Evolutionary conservation across 2,329 filamentous ascomycete genomes (phyloP), one percentile per base, ranked within the genome.

Genomic region (Aspergillus unguis): DNA sequence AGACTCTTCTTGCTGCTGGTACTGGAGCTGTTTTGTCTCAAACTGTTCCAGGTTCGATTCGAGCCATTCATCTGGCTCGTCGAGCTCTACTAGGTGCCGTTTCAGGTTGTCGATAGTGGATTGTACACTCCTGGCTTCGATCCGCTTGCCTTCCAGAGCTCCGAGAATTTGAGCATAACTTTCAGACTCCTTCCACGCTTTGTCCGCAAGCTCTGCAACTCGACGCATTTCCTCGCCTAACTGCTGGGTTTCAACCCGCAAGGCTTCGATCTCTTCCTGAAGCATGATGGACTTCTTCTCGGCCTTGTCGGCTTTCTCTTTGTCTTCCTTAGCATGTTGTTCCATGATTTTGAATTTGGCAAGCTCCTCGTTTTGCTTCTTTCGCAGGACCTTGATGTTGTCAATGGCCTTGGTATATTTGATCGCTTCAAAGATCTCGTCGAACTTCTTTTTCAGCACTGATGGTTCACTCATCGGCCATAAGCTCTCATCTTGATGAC

Each of bases 381-480:
- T 99, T 36, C 87, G 82, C 45, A 97, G 78, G 7, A 85, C 70
- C 67, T 95, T 96, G 68, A 99, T 88, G 69, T 95, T 96, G 42
- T 96, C 92, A 55, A 99, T 95, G 17, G 92, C 94, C 66, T 96
- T 96, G 32, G 92, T 96, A 71, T 97, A 99, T 69, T 96, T 96
- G 73, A 90, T 79, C 1, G 94, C 94, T 72, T 97, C 94, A 61
- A 99, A 99, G 8, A 99, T 99, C 68, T 96, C 90, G 66, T 99
- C 94, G 55, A 99, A 99, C 48, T 86, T 87, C 71, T 95, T 95
- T 73, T 99, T 99, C 46, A 99, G 77, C 0, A 83, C 84, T 0
- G 83, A 77, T 0, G 94, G 90, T 64, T 95, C 90, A 66, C 90
- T 95, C 80, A 99, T 85, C 0, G 94, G 94, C 94, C 94, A 99